Percentiles rank a stretch among this genome's conserved stretches.
Conservation (phyloP, 192 early-diverging fungal species). For the Dissophora globulifera region DNA sequence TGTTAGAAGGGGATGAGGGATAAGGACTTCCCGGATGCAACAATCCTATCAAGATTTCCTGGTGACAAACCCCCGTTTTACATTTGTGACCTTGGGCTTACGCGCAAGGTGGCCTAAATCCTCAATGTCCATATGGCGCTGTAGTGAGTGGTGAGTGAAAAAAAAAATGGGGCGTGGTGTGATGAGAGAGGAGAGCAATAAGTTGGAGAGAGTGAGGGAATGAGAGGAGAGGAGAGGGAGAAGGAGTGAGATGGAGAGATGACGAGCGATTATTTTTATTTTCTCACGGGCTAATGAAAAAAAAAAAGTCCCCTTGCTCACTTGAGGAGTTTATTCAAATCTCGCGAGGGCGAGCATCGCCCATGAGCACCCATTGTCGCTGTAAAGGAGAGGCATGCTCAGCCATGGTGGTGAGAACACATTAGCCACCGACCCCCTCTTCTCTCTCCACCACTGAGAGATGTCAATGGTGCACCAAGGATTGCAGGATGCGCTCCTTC, state of each 20-base stretch:
- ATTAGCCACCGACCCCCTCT: too few species aligned
- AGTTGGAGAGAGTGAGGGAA: background rate
- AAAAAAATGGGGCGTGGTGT: background rate
- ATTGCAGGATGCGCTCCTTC: too few species aligned
- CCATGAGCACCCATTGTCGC: too few species aligned
- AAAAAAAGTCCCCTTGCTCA: background rate
- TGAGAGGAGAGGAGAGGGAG: conserved; percentile 2
- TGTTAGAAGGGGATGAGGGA: too few species aligned
- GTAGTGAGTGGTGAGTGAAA: background rate
- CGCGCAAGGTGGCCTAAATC: conserved; percentile 34
- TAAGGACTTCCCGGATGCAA: too few species aligned
- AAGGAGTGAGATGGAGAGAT: background rate
- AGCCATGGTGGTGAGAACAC: too few species aligned
- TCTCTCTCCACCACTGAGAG: too few species aligned
- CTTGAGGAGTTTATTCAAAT: conserved; percentile 21
- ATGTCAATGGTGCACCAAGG: too few species aligned
- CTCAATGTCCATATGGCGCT: conserved; percentile 35
- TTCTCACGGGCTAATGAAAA: conserved; percentile 26
- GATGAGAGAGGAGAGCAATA: background rate
- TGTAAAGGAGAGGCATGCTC: too few species aligned
- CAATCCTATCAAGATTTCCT: too few species aligned
- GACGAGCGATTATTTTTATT: background rate
- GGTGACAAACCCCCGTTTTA: conserved; percentile 1
- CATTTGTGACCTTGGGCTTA: conserved; percentile 46
- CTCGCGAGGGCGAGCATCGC: too few species aligned